Percentiles rank a stretch among this genome's conserved stretches.
Conservation (phyloP, 371 early-diverging fungal species). For the Haplosporangium sp. region DNA sequence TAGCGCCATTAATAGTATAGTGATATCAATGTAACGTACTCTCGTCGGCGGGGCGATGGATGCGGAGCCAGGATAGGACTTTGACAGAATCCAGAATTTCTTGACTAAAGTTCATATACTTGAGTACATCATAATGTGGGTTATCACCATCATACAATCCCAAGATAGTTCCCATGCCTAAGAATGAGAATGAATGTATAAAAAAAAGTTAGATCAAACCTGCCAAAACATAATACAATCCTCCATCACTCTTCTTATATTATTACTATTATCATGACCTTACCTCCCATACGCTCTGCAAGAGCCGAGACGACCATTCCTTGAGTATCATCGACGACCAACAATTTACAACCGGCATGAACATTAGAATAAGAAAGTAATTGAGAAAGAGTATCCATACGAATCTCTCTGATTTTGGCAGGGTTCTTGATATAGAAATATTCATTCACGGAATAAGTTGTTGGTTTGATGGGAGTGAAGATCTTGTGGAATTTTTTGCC, state of each 20-base stretch:
- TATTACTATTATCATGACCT: too few species aligned
- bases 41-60: conserved; percentile 64
- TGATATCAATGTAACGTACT: conserved; percentile 51
- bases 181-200: background rate
- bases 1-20: too few species aligned
- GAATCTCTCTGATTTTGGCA: conserved; percentile 87
- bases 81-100: conserved; percentile 65
- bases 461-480: conserved; percentile 87
- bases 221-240: background rate
- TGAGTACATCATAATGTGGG: conserved; percentile 80
- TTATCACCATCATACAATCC: conserved; percentile 83
- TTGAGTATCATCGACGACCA: conserved; percentile 92
- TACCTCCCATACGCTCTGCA: conserved; percentile 87
- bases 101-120: conserved; percentile 83
- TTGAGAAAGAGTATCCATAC: conserved; percentile 94
- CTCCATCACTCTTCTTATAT: background rate
- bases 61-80: conserved; percentile 77
- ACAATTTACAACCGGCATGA: conserved; percentile 70
- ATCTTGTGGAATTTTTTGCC: conserved; percentile 92
- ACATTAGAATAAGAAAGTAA: conserved; percentile 86
- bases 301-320: conserved; percentile 86
- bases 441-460: conserved; percentile 80
- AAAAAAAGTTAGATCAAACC: background rate
- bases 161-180: conserved; percentile 68
- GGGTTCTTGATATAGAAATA: conserved; percentile 86